Evolutionary conservation across 345 rosid species (phyloP).

Genomic region (Brassica nigra): DNA sequence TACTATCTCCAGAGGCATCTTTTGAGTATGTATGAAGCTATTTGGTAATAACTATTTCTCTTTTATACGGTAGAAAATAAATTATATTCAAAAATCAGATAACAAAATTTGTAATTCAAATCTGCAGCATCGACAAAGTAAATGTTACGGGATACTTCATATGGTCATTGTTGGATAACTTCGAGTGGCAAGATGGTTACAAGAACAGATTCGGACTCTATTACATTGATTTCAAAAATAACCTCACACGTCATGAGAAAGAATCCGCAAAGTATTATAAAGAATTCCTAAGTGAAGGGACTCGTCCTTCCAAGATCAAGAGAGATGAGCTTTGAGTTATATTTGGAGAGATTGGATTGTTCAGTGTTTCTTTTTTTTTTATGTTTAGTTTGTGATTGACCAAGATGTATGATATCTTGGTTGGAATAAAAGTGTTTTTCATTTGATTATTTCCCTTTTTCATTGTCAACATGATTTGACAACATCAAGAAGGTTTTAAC

Average conservation of each 20-base stretch:
- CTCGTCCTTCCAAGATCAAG: slow-evolving; percentile 8
- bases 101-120: not conserved
- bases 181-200: slow-evolving; percentile 27
- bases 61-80: not conserved
- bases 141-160: slow-evolving; percentile 23
- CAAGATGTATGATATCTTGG: slow-evolving; percentile 28
- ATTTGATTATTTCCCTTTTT: not conserved
- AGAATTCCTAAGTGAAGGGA: slow-evolving; percentile 4
- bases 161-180: slow-evolving; percentile 30
- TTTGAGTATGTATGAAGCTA: slow-evolving; percentile 6
- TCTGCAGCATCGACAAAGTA: not conserved
- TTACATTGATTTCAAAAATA: slow-evolving; percentile 9
- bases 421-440: slow-evolving; percentile 5
- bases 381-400: not conserved
- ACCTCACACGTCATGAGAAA: slow-evolving; percentile 18
- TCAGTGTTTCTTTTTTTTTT: not conserved
- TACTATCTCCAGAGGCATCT: slow-evolving; percentile 6
- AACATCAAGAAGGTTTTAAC: not conserved
- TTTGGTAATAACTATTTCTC: not conserved
- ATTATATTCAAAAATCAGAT: not conserved
- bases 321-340: not conserved
- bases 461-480: not conserved
- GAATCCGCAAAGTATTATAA: slow-evolving; percentile 11
- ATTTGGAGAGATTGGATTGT: not conserved
- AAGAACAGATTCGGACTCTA: slow-evolving; percentile 19